Conservation (phyloP, 2,329 filamentous ascomycete species). For the Arthroderma sp. region DNA sequence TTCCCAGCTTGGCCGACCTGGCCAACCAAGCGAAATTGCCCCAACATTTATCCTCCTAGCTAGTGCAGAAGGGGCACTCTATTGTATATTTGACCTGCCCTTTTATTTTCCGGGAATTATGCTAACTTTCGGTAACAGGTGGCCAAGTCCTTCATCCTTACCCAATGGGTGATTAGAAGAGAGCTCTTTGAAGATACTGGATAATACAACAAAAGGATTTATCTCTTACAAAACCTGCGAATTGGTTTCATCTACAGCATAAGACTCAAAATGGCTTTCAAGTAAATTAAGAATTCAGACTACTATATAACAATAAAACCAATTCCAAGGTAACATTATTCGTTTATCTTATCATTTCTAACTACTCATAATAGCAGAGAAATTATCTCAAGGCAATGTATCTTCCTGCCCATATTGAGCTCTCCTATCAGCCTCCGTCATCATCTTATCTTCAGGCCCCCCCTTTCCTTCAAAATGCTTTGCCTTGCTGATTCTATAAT, state of each 20-base stretch:
- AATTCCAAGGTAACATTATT: background rate
- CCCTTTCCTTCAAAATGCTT: slow-evolving; percentile 16
- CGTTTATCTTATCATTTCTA: background rate
- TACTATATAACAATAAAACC: no score
- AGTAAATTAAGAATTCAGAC: no score
- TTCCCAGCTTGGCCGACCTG: slow-evolving; percentile 21
- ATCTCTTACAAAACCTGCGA: background rate
- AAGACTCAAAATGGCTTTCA: no score
- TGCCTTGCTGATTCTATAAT: slow-evolving; percentile 21
- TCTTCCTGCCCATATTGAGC: background rate
- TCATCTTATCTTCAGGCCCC: slow-evolving; percentile 23
- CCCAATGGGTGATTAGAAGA: slow-evolving; percentile 20
- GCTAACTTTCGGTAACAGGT: slow-evolving; percentile 12
- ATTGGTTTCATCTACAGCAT: no score
- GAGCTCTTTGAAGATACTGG: background rate
- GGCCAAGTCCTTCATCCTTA: slow-evolving; percentile 25
- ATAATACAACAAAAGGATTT: background rate
- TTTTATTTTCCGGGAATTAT: background rate
- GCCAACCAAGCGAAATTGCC: slow-evolving; percentile 27
- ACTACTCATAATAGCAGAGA: background rate
- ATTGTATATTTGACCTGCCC: slow-evolving; percentile 16
- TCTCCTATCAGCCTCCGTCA: background rate
- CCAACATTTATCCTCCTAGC: slow-evolving; percentile 29
- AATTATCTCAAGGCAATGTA: background rate
- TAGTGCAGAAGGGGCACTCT: slow-evolving; percentile 22